These are phyloP conservation scores for Chaetoscypha palmicola DNA, from an alignment of 2,329 filamentous ascomycete genomes.

Conservation along the genomic window DNA sequence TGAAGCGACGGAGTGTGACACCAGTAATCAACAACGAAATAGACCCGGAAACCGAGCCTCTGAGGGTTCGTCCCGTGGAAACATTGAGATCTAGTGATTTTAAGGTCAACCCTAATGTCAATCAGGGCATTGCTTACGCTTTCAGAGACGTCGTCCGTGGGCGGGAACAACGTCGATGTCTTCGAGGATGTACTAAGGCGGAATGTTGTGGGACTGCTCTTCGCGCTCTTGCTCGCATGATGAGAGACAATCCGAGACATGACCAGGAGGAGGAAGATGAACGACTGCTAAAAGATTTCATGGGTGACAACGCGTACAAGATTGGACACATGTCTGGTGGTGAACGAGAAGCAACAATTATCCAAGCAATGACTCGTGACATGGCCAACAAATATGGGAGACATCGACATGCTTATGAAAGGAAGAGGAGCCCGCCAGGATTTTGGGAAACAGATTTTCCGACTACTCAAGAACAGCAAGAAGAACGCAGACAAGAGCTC, in stretches of 20 bases:
- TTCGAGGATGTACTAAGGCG: slow-evolving; percentile 54
- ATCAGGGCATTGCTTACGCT: slow-evolving; percentile 52
- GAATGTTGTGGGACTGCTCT: slow-evolving; percentile 43
- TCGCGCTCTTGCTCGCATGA: slow-evolving; percentile 24
- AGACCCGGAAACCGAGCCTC: slow-evolving; percentile 29
- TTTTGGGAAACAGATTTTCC: slow-evolving; percentile 93
- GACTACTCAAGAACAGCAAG: slow-evolving; percentile 69
- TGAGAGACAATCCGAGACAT: slow-evolving; percentile 15
- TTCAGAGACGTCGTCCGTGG: slow-evolving; percentile 55
- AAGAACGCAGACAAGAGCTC: slow-evolving; percentile 58
- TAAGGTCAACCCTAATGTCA: slow-evolving; percentile 55
- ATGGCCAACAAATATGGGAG: slow-evolving; percentile 70
- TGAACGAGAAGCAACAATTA: slow-evolving; percentile 59
- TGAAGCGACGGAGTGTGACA: background rate
- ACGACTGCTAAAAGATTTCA: slow-evolving; percentile 46
- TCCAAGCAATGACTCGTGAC: slow-evolving; percentile 68
- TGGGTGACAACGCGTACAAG: slow-evolving; percentile 50
- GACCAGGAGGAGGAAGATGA: slow-evolving; percentile 37
- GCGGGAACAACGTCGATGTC: slow-evolving; percentile 49
- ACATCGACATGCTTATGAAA: slow-evolving; percentile 68
- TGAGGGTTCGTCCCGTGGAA: slow-evolving; percentile 35
- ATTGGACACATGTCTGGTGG: slow-evolving; percentile 49
- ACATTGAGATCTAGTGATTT: slow-evolving; percentile 47
- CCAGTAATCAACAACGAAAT: slow-evolving; percentile 2
- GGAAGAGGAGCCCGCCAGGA: slow-evolving; percentile 69